Evolutionary conservation across 805 yeast genomes (phyloP), one percentile per base, ranked within the genome.

Genomic region (Ogataea methanolica): DNA sequence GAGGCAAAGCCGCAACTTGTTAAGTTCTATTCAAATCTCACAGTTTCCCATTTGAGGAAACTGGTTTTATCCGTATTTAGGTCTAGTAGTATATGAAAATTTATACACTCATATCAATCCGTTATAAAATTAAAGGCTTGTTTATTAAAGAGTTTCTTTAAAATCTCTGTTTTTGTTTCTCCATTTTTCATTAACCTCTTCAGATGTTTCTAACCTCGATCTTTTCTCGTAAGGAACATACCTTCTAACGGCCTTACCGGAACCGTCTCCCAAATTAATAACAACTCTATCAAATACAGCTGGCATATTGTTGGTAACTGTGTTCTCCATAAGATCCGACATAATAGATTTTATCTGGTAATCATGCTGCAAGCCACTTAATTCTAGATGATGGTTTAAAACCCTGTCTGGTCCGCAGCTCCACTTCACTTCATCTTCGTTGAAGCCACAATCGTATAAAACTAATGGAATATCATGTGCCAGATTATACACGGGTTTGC

Each of bases 401-500:
- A 71, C 56, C 47, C 72, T 73, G 2, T 60, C 50, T 1, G 61
- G 51, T 0, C 57, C 59, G 4, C 61, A 52, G n/a, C 59, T 60
- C 96, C 96, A 92, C 52, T 80, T 83, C 67, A 90, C 73, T 2
- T 74, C 75, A 1, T 40, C 33, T 5, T 61, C 67, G 7, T 81
- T 80, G 61, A 79, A 94, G 14, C 76, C 79, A 65, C 98, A 92
- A 60, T 92, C 96, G 62, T 85, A 90, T 37, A 94, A 68, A 4
- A 92, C 83, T 55, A 94, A 71, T 1, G 99, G 99, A 6, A 85
- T 69, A 54, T 92, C 98, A 60, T 85, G 78, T 0, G 96, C 98
- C 88, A 92, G 88, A 38, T 82, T 90, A 61, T 85, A 94, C 3
- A 75, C 68, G 1, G 99, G 99, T 53, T 83, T 81, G 31, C 79